Evolutionary conservation across 2,329 filamentous ascomycete genomes (phyloP).

Genomic region (Talaromyces sp.): DNA sequence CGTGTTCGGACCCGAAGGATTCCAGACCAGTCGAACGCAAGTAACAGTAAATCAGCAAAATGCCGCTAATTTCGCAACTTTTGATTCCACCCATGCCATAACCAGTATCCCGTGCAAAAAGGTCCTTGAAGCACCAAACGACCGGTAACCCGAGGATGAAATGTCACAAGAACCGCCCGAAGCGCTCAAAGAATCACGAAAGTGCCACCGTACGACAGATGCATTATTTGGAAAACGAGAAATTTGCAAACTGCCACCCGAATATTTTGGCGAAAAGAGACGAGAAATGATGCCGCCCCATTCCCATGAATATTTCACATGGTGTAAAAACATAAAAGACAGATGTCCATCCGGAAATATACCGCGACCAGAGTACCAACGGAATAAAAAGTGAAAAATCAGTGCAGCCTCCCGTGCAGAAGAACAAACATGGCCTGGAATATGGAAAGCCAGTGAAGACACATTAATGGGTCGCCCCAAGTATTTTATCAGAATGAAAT

Average conservation of each 20-base stretch:
- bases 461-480: slow-evolving; percentile 36
- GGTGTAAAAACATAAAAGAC: neutral
- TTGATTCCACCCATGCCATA: slow-evolving; percentile 20
- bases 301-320: slow-evolving; percentile 7
- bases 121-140: slow-evolving; percentile 17
- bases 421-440: slow-evolving; percentile 10
- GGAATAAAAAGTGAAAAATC: slow-evolving; percentile 1
- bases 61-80: slow-evolving; percentile 19
- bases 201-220: slow-evolving; percentile 20
- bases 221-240: slow-evolving; percentile 14
- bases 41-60: slow-evolving; percentile 18
- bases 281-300: slow-evolving; percentile 8
- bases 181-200: slow-evolving; percentile 19
- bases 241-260: slow-evolving; percentile 18
- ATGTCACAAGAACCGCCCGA: slow-evolving; percentile 20
- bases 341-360: neutral
- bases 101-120: slow-evolving; percentile 18
- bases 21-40: slow-evolving; percentile 11
- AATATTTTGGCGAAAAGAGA: slow-evolving; percentile 11
- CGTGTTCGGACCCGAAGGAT: neutral
- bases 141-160: slow-evolving; percentile 16
- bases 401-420: slow-evolving; percentile 6
- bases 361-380: neutral
- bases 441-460: slow-evolving; percentile 17
- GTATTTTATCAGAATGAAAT: slow-evolving; percentile 30